phyloP scores from a whole-genome alignment of 2,329 filamentous ascomycete species.

The Pseudogymnoascus sp. region DNA sequence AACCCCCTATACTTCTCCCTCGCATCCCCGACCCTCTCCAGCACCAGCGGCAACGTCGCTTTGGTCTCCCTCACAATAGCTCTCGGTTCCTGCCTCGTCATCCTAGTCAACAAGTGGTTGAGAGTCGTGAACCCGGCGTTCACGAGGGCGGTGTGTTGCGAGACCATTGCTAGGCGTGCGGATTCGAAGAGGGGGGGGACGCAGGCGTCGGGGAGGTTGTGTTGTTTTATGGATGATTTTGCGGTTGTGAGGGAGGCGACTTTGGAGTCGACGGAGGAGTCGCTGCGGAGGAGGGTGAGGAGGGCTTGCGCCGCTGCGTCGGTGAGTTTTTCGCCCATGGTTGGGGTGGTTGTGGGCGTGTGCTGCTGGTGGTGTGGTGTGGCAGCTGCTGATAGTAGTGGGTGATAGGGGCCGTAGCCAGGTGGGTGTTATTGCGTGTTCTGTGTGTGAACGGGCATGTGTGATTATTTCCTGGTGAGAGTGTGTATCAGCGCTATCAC shows the following conservation, averaged over 20 bases:
- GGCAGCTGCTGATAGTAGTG: background rate
- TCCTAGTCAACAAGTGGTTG: constrained; percentile 76
- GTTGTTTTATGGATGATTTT: constrained; percentile 88
- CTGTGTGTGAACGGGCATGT: background rate
- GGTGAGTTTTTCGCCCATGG: constrained; percentile 49
- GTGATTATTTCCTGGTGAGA: background rate
- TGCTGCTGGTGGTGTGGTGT: background rate
- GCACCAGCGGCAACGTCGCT: constrained; percentile 62
- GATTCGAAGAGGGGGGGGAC: constrained; percentile 74
- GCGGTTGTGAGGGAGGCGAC: constrained; percentile 61
- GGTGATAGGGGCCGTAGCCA: background rate
- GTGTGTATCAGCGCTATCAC: background rate
- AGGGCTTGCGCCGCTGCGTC: constrained; percentile 51
- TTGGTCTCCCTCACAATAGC: constrained; percentile 60
- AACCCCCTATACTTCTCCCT: constrained; percentile 76
- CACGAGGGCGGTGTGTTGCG: constrained; percentile 68
- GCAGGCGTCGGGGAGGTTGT: constrained; percentile 70
- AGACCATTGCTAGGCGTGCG: constrained; percentile 63
- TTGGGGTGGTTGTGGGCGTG: constrained; percentile 5
- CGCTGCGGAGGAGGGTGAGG: constrained; percentile 45
- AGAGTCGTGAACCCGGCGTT: constrained; percentile 82
- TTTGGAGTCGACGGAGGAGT: constrained; percentile 61
- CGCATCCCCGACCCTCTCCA: constrained; percentile 79
- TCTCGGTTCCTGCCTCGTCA: constrained; percentile 76
- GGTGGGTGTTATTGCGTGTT: background rate